These are phyloP conservation scores for Penicillium subrubescens DNA, from an alignment of 495 filamentous ascomycete genomes.

Conservation along the genomic window DNA sequence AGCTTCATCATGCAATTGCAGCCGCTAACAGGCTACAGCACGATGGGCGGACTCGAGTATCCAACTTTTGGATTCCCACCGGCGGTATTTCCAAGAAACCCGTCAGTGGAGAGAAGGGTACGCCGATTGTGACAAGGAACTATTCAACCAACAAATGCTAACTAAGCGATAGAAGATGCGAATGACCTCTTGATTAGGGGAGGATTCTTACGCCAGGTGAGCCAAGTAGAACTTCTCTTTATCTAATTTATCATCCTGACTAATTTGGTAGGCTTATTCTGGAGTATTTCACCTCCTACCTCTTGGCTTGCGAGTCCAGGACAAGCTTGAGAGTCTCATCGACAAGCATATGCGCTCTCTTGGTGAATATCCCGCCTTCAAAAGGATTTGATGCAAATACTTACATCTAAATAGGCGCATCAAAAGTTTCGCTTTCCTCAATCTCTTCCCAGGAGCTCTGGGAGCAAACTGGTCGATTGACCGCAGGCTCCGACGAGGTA, in stretches of 20 bases:
- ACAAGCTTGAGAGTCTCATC: slow-evolving; percentile 82
- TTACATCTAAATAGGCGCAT: slow-evolving; percentile 63
- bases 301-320: slow-evolving; percentile 83
- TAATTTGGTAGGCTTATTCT: slow-evolving; percentile 63
- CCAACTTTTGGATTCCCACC: slow-evolving; percentile 76
- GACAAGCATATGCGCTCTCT: slow-evolving; percentile 84
- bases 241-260: slow-evolving; percentile 4
- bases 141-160: slow-evolving; percentile 12
- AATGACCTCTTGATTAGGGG: slow-evolving; percentile 74
- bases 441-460: slow-evolving; percentile 85
- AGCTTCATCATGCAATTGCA: slow-evolving; percentile 20
- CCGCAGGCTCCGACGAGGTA: slow-evolving; percentile 63
- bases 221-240: slow-evolving; percentile 40
- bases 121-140: background rate
- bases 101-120: slow-evolving; percentile 48
- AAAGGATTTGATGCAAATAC: slow-evolving; percentile 1
- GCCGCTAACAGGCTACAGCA: slow-evolving; percentile 31
- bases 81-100: slow-evolving; percentile 66
- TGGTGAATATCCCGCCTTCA: slow-evolving; percentile 48
- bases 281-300: slow-evolving; percentile 94
- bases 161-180: slow-evolving; percentile 55
- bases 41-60: slow-evolving; percentile 65
- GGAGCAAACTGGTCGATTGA: slow-evolving; percentile 67
- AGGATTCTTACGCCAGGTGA: slow-evolving; percentile 53
- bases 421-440: slow-evolving; percentile 84